A percentile compares a stretch with the other conserved stretches of the same genome.
phyloP scores from a whole-genome alignment of 129 eudicot species.

The Flaveria bidentis region DNA sequence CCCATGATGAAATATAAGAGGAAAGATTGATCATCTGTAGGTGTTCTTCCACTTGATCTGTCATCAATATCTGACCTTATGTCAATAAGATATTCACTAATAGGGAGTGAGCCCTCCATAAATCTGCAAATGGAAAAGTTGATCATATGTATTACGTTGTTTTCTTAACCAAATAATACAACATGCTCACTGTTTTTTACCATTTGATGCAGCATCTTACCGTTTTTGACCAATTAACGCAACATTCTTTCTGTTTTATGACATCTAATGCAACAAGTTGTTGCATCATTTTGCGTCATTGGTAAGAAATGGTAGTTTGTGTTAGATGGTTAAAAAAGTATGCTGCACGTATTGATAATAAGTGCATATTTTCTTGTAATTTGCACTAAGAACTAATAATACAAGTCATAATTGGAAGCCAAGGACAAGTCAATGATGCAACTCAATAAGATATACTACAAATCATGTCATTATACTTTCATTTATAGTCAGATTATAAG shows the following conservation, averaged over 20 bases:
- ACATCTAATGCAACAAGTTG: neutral
- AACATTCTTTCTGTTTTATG: neutral
- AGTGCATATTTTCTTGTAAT: neutral
- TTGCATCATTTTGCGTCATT: neutral
- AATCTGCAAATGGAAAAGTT: slow-evolving; percentile 21
- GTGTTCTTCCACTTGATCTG: slow-evolving; percentile 31
- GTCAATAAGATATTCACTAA: slow-evolving; percentile 41
- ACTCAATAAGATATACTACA: neutral
- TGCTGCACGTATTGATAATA: neutral
- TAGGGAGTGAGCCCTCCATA: slow-evolving; percentile 41
- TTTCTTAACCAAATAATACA: neutral
- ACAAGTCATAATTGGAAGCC: neutral
- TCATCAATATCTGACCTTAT: slow-evolving; percentile 45
- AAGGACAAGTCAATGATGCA: neutral
- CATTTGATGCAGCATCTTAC: neutral
- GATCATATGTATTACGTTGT: neutral
- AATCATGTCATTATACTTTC: neutral
- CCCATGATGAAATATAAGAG: slow-evolving; percentile 81
- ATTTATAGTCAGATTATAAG: neutral
- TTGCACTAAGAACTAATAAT: neutral
- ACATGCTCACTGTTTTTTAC: neutral
- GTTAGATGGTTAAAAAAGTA: neutral
- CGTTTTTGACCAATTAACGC: neutral
- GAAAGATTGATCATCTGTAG: slow-evolving; percentile 67
- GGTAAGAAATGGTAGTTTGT: neutral